Evolutionary conservation across 192 early-diverging fungal genomes (phyloP).

Genomic region (Backusella westeae): DNA sequence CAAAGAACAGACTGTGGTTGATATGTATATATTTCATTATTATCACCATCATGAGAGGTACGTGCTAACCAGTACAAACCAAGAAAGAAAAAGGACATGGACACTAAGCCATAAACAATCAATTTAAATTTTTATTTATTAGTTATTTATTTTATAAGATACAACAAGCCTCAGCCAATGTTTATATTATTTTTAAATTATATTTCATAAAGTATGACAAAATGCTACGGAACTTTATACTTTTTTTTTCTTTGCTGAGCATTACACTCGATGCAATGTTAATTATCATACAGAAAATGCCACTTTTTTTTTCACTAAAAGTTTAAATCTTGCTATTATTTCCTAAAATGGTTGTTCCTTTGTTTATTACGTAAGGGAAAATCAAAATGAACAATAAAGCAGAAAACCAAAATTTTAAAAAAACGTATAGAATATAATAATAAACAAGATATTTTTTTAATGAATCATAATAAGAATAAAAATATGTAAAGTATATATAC

Average conservation of each 20-base stretch:
- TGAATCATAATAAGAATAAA: background rate
- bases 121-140: background rate
- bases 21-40: no score
- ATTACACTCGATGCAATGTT: background rate
- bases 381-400: background rate
- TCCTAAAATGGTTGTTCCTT: background rate
- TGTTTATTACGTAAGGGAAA: background rate
- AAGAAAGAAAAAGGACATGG: background rate
- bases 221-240: background rate
- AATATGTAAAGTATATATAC: slow-evolving; percentile 1
- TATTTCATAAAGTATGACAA: background rate
- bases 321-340: background rate
- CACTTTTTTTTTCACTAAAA: background rate
- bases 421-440: background rate
- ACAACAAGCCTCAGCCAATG: background rate
- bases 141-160: background rate
- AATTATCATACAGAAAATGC: background rate
- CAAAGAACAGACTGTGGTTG: no score
- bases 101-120: background rate
- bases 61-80: background rate
- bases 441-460: background rate
- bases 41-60: no score
- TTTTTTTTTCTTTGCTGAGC: background rate
- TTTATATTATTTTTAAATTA: background rate
- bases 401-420: background rate